Conservation (phyloP, 2,329 filamentous ascomycete genomes). For the Alternaria sp. region DNA sequence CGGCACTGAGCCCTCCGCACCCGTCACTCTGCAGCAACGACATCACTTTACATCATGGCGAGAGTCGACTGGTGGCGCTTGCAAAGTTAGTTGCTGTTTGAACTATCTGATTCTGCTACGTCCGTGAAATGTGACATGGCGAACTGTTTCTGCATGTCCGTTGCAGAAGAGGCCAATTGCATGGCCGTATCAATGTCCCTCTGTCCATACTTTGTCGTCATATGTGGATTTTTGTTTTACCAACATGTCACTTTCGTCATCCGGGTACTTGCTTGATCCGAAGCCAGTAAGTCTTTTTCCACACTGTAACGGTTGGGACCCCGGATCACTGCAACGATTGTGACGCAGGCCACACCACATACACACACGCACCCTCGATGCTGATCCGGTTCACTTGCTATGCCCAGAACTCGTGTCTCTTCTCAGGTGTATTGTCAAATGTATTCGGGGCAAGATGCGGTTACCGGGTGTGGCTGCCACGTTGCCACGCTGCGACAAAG, state of each 20-base stretch:
- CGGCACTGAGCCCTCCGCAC: constrained; percentile 28
- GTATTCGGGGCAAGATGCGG: neutral
- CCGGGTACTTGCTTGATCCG: constrained; percentile 1
- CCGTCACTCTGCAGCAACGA: constrained; percentile 24
- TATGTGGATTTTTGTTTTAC: neutral
- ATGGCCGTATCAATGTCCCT: too few species aligned
- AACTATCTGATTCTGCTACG: constrained; percentile 21
- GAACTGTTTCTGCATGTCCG: constrained; percentile 18
- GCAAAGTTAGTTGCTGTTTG: constrained; percentile 16
- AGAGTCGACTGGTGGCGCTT: constrained; percentile 19
- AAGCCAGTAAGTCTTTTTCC: neutral
- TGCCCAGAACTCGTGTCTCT: neutral
- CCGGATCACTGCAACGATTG: neutral
- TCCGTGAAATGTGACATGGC: constrained; percentile 13
- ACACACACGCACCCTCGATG: neutral
- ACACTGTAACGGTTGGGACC: neutral
- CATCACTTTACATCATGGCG: constrained; percentile 25
- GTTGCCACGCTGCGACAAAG: neutral
- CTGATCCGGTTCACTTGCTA: neutral
- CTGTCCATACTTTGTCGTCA: neutral
- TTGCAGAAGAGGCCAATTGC: constrained; percentile 7
- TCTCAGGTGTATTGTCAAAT: neutral
- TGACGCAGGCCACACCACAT: neutral
- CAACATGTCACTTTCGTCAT: neutral
- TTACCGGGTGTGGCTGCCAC: neutral